Evolutionary conservation across 2,329 filamentous ascomycete genomes (phyloP), one percentile per base, ranked within the genome.

Genomic region (Fonsecaea multimorphosa): DNA sequence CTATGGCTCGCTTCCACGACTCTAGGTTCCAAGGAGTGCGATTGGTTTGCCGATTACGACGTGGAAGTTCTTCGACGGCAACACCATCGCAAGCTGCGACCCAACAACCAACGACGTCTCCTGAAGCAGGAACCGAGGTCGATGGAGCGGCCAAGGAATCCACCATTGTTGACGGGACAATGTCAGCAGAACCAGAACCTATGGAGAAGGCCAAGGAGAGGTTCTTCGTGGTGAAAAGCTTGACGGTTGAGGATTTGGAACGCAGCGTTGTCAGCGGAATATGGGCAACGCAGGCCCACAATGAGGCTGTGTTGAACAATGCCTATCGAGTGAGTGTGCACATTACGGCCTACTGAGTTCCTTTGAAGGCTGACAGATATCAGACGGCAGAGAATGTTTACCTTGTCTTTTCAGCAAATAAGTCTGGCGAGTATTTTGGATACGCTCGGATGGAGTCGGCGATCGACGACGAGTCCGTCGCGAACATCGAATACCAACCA

Each of bases 351-450:
- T n/a, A n/a, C 3, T 63, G 46, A 27, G 44, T 58, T 51, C 36
- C 29, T 5, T 32, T 8, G 44, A 16, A 56, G 5, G 27, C 67
- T 72, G 57, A 72, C 68, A 54, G 60, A 44, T 12, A 32, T 57
- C 67, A 96, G 93, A 82, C 83, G 9, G 87, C 89, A 14, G 91
- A 96, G 60, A 91, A 90, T 73, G 93, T 98, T 1, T 97, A 93
- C 74, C 83, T 98, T 32, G 87, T 98, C 14, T 98, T 98, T 77
- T 98, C 94, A 1, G 94, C 94, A 12, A 98, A 98, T 78, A 97
- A 97, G 74, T 97, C 94, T 0, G 94, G 94, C 12, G 94, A 97
- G 77, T 98, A 97, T 75, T 97, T 95, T 78, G 94, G 94, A 22
- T 97, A 96, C 74, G 94, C 93, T 22, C 88, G 91, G 40, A 98